Evolutionary conservation across 352 stramenopile genomes (phyloP).

Genomic region (Phytophthora gonapodyides): DNA sequence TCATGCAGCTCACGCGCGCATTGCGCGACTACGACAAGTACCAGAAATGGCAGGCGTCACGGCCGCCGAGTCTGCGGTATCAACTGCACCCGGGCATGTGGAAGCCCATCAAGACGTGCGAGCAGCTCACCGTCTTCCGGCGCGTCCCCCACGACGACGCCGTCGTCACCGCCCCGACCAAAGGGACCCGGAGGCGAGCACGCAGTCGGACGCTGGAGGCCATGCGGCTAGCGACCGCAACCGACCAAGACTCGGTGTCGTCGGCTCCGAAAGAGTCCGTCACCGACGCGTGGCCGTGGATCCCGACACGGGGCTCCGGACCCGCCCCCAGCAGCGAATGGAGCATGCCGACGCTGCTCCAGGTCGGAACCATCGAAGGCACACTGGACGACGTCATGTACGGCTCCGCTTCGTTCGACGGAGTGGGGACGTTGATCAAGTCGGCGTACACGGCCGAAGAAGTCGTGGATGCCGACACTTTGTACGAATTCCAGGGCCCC

Average conservation of each 20-base stretch:
- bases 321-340: slow-evolving; percentile 23
- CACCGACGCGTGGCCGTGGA: slow-evolving; percentile 19
- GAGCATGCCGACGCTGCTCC: slow-evolving; percentile 42
- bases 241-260: slow-evolving; percentile 19
- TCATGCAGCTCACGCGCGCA: slow-evolving; percentile 34
- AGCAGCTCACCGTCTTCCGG: slow-evolving; percentile 47
- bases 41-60: slow-evolving; percentile 39
- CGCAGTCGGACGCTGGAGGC: slow-evolving; percentile 37
- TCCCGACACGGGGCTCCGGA: slow-evolving; percentile 17
- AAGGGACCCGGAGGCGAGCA: slow-evolving; percentile 30
- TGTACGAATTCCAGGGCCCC: slow-evolving; percentile 42
- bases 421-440: slow-evolving; percentile 34
- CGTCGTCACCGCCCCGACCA: slow-evolving; percentile 18
- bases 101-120: slow-evolving; percentile 49
- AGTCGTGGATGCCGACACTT: slow-evolving; percentile 43
- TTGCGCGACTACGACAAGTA: slow-evolving; percentile 49
- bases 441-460: slow-evolving; percentile 38
- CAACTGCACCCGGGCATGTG: slow-evolving; percentile 44
- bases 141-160: slow-evolving; percentile 26
- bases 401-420: slow-evolving; percentile 34
- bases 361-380: slow-evolving; percentile 48
- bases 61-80: slow-evolving; percentile 41
- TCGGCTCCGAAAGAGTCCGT: slow-evolving; percentile 29
- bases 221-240: slow-evolving; percentile 18
- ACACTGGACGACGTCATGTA: slow-evolving; percentile 60